Base-by-base conservation (phyloP, 1,284 basidiomycete genomes). In the Amylostereum areolatum region DNA sequence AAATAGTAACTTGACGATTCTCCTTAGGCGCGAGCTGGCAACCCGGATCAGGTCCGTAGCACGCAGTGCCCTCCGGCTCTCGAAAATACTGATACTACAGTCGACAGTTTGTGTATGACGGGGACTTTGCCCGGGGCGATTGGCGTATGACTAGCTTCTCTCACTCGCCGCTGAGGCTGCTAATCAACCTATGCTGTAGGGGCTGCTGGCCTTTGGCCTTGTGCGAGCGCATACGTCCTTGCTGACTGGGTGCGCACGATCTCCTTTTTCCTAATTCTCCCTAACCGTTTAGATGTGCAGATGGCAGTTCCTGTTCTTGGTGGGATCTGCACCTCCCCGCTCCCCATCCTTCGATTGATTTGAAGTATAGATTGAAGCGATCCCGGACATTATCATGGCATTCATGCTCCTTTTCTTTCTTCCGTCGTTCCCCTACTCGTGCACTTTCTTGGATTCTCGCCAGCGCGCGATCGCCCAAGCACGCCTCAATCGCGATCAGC, bases 291-390 rank as follows among this genome's bases (percentile, higher is more conserved):
- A 27, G 34, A 10, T 41, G 28, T 45, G 1, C 50, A 77, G 75
- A 52, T 80, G 77, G 77, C 77, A 80, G 55, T 79, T 79, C 55
- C 66, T 79, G 12, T 79, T 76, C 62, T 64, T 80, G 24, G 75
- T 77, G 54, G 24, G 68, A 18, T 18, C 18, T 59, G 5, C 35
- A 33, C 3, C 9, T 7, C 12, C n/a, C 25, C 12, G 31, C 18
- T 34, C 3, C 9, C 0, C 29, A 9, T 29, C 11, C 18, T 11
- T 43, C 9, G 2, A 18, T 43, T 11, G 30, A 34, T 3, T 30
- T 33, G 9, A 3, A 30, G 8, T 31, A 6, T 48, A 78, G 76
- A 70, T 78, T 41, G 76, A 78, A 55, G 76, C 71, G 5, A 76
- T 80, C 29, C 77, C 77, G 4, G 77, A 75, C 2, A 52, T 78